Percentiles rank a stretch among this genome's conserved stretches.
These are phyloP conservation scores for Xerocomellus intermedius DNA, from an alignment of 768 basidiomycete species.

Conservation along the genomic window DNA sequence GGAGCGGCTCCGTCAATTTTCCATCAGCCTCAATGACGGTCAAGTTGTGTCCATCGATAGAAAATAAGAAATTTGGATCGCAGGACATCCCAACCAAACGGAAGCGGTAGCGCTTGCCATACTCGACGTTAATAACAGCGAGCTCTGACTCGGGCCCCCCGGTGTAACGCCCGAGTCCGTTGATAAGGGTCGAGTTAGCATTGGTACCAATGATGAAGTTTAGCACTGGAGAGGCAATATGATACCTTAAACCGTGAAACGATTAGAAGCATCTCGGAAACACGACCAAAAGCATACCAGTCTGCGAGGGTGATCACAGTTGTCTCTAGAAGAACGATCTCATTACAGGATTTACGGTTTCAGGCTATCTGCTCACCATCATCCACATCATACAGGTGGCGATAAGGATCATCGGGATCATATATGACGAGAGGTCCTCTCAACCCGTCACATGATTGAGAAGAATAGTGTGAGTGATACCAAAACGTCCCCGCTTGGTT, in stretches of 20 bases:
- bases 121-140: no score
- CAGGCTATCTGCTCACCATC: slow-evolving; percentile 31
- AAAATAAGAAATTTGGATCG: no score
- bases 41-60: no score
- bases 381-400: slow-evolving; percentile 42
- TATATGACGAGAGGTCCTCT: slow-evolving; percentile 42
- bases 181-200: slow-evolving; percentile 29
- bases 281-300: no score
- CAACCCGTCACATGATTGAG: slow-evolving; percentile 40
- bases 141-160: no score
- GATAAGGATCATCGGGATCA: no score
- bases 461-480: slow-evolving; percentile 40
- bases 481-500: slow-evolving; percentile 32
- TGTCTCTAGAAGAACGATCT: slow-evolving; percentile 13
- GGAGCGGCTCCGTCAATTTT: no score
- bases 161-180: no score
- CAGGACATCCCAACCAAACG: no score
- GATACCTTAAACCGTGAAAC: slow-evolving; percentile 18
- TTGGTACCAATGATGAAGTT: slow-evolving; percentile 17
- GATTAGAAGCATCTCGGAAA: background rate
- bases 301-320: no score
- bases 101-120: no score
- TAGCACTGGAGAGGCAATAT: slow-evolving; percentile 16
- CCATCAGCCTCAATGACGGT: no score
- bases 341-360: background rate